Evolutionary conservation across 768 basidiomycete species (phyloP), one percentile per base, ranked within the genome.

Genomic region (Mycena belliarum): DNA sequence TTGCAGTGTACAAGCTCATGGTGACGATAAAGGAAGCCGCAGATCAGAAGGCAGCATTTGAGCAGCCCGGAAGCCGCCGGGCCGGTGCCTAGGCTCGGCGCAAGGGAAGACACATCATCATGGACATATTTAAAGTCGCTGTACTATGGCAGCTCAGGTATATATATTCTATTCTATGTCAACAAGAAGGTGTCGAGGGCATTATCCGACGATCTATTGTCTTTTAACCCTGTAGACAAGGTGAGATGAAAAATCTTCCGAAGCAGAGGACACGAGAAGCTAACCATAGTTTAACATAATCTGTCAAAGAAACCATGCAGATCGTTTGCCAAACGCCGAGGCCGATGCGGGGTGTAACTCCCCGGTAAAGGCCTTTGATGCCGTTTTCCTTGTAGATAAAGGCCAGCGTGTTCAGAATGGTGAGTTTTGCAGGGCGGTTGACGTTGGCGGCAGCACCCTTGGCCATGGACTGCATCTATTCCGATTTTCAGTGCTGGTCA

Each of bases 221-320:
- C 72, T 76, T 68, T 85, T 85, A n/a, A 86, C 80, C 85, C 82
- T 82, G 66, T 49, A 61, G 38, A 54, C 26, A 38, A 43, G 16
- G 28, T 72, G 42, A n/a, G n/a, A n/a, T n/a, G 72, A 59, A 45
- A 59, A 37, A 40, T 43, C 16, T 11, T 45, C 11, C 10, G 18
- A 14, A 44, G 20, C 35, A 15, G 15, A 5, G 25, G 52, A 33
- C 23, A 5, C 6, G 2, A 23, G 59, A 35, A 52, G 67, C 81
- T 33, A 61, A 89, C 89, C 92, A 94, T 55, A 76, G 80, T 72
- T 95, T 96, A 63, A 98, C 95, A 69, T 95, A 95, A 75, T 98
- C 95, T 20, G 95, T 95, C 63, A 98, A 89, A 21, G 93, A 95
- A 65, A 98, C 96, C 96, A 99, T 99, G 81, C 97, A 99, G 65